phyloP scores from a whole-genome alignment of 2,329 filamentous ascomycete species.

The Colletotrichum sp. region DNA sequence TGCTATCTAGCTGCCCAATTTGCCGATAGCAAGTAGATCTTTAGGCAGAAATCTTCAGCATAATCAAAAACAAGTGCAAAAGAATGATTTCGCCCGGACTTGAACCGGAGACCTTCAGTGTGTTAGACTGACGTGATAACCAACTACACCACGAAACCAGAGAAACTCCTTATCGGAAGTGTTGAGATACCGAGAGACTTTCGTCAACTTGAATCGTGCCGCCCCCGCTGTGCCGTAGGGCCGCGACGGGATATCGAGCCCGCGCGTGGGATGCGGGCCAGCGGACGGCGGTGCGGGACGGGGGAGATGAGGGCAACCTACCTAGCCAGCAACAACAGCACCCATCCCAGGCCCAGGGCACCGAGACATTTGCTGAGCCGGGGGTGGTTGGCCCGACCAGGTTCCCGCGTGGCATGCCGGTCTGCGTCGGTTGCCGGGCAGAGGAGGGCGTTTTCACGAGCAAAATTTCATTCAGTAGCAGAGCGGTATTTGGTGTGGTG shows the following conservation, averaged over 20 bases:
- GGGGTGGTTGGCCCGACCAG: not conserved
- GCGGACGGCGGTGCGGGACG: not conserved
- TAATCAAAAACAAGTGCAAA: not conserved
- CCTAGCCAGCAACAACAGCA: not conserved
- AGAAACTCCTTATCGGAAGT: not conserved
- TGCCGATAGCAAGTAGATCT: not conserved
- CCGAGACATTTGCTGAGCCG: not conserved
- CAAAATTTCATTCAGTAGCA: not conserved
- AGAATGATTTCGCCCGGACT: constrained; percentile 15
- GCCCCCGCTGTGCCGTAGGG: not conserved
- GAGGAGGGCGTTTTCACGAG: not conserved
- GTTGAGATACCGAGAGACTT: rapidly evolving
- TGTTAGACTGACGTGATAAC: constrained; percentile 55
- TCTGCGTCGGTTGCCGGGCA: not conserved
- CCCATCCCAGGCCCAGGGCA: not conserved
- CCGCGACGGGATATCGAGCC: not conserved
- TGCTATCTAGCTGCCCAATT: not conserved
- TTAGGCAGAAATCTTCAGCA: not conserved
- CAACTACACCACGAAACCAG: constrained; percentile 43
- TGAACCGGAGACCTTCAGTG: constrained; percentile 22
- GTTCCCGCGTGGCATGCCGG: not conserved
- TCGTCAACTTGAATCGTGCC: not conserved
- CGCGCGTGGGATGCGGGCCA: not conserved
- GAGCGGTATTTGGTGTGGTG: not conserved
- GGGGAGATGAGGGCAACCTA: not conserved